These are phyloP conservation scores for Inga leiocalycina DNA, from an alignment of 306 rosid species.

Conservation along the genomic window DNA sequence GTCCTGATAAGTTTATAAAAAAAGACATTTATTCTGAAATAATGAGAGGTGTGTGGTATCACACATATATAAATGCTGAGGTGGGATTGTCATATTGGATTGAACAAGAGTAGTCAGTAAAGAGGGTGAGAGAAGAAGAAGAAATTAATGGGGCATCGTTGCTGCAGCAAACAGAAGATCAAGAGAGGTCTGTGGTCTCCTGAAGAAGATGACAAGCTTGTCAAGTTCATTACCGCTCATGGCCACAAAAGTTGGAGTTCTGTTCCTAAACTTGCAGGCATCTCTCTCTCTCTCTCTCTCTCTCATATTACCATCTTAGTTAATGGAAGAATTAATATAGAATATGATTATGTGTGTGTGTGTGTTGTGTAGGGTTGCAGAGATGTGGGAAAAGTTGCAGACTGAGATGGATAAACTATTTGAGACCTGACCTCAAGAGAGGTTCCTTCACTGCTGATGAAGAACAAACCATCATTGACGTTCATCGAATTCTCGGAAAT, in stretches of 20 bases:
- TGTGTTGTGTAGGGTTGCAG: conserved; percentile 59
- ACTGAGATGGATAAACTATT: conserved; percentile 82
- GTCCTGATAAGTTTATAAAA: neutral
- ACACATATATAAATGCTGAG: conserved; percentile 27
- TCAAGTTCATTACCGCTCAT: conserved; percentile 50
- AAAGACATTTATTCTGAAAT: neutral
- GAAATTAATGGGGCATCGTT: conserved; percentile 55
- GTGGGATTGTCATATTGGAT: conserved; percentile 12
- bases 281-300: neutral
- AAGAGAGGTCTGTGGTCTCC: conserved; percentile 95
- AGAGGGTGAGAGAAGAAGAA: neutral
- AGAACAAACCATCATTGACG: conserved; percentile 72
- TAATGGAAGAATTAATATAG: too few species aligned
- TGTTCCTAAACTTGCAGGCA: conserved; percentile 78
- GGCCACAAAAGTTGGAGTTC: conserved; percentile 87
- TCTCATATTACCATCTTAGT: neutral
- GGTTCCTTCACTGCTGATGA: conserved; percentile 79
- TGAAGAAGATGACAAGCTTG: conserved; percentile 88
- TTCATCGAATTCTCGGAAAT: conserved; percentile 87
- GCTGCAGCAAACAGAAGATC: conserved; percentile 84
- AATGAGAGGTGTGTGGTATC: neutral
- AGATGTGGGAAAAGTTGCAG: conserved; percentile 96
- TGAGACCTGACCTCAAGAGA: conserved; percentile 84
- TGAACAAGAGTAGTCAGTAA: neutral
- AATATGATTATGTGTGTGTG: neutral